Conservation (phyloP, 1,284 basidiomycete species). For the Naganishia liquefaciens region DNA sequence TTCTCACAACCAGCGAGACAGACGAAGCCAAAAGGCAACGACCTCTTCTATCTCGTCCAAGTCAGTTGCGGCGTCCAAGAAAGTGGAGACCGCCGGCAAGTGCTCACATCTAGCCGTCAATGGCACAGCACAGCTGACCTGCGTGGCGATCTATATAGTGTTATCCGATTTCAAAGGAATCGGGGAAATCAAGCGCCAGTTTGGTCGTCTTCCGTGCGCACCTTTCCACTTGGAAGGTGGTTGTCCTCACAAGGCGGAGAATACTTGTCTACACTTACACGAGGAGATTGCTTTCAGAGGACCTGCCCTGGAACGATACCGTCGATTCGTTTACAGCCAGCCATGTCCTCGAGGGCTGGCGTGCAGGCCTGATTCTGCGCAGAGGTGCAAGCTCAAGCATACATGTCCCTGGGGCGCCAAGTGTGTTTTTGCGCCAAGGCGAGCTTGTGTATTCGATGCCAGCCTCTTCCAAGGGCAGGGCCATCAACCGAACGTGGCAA, state of each 20-base stretch:
- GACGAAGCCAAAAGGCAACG: no score
- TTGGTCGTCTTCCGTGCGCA: conserved; percentile 10
- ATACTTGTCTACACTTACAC: conserved; percentile 22
- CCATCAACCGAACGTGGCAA: conserved; percentile 18
- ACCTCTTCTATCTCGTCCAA: no score
- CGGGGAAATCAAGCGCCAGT: conserved; percentile 10
- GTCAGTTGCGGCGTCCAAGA: no score
- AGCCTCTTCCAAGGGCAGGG: conserved; percentile 13
- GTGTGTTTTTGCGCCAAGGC: neutral
- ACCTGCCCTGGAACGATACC: conserved; percentile 18
- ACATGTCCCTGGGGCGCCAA: conserved; percentile 17
- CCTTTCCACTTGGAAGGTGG: conserved; percentile 19
- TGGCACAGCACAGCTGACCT: no score
- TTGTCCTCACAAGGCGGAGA: conserved; percentile 5
- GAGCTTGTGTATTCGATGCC: conserved; percentile 9
- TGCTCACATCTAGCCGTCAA: no score
- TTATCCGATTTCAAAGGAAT: conserved; percentile 19
- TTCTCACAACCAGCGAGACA: no score
- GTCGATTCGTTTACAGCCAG: conserved; percentile 29
- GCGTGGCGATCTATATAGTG: neutral
- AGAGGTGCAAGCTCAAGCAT: conserved; percentile 18
- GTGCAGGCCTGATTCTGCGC: conserved; percentile 3
- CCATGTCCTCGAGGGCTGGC: conserved; percentile 18
- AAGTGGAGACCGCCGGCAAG: no score
- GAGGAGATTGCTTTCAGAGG: conserved; percentile 19